phyloP scores from a whole-genome alignment of 176 grass and related monocot species.

The Carex parvula region DNA sequence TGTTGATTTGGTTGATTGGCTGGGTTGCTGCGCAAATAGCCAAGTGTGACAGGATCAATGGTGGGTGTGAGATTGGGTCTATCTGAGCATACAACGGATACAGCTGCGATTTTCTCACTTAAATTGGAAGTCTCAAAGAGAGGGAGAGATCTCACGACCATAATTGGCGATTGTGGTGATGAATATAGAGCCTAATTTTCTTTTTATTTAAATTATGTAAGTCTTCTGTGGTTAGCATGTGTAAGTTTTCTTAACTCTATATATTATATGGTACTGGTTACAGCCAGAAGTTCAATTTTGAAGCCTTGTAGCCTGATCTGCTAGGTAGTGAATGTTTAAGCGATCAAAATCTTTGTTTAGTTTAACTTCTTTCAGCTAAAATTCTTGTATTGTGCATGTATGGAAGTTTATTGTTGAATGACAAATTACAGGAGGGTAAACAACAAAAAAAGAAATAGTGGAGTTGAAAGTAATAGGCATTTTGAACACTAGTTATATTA shows the following conservation, averaged over 20 bases:
- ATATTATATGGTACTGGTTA: background rate
- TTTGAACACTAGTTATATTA: no score
- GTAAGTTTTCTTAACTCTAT: background rate
- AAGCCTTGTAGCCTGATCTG: background rate
- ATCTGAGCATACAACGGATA: constrained; percentile 74
- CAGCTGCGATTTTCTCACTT: constrained; percentile 61
- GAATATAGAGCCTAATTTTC: constrained; percentile 44
- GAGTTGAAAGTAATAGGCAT: background rate
- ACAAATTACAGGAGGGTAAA: background rate
- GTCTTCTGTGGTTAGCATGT: no score
- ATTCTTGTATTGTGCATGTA: background rate
- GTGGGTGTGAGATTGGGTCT: constrained; percentile 82
- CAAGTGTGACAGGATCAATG: constrained; percentile 83
- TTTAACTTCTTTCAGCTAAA: background rate
- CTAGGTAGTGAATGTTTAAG: background rate
- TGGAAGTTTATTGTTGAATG: background rate
- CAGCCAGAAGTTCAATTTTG: background rate
- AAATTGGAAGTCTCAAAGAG: constrained; percentile 49
- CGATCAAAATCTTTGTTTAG: background rate
- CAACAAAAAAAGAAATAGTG: background rate
- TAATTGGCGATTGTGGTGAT: constrained; percentile 77
- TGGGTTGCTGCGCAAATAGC: constrained; percentile 30
- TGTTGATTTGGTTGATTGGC: background rate
- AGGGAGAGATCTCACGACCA: constrained; percentile 64
- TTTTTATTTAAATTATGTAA: background rate